Base-by-base conservation (phyloP, 228 moss, liverwort and hornwort species). In the Sphagnum fallax region DNA sequence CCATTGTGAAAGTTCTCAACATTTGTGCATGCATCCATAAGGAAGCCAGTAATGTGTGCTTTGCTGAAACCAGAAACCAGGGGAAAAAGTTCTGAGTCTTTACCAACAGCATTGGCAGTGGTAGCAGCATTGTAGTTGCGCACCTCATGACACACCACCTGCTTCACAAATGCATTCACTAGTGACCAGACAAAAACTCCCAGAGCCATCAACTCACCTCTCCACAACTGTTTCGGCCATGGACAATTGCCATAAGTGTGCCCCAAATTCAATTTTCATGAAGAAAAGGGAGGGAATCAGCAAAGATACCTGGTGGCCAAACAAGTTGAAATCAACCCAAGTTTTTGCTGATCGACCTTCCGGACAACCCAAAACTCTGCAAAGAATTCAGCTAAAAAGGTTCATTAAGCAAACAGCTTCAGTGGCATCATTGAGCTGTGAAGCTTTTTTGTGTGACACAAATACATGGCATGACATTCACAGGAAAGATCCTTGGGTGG, bases 81-180 rank as follows among this genome's bases (percentile, higher is more conserved):
- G 50, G 8, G 32, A 9, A 50, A 48, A 49, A 12, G 61, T 52
- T 52, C 5, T 62, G 6, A 32, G 32, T 32, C 32, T 32, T 52
- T 81, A 87, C 87, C 87, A 50, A 87, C 80, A 14, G 83, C 80
- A 70, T 81, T 87, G 76, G 83, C 83, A 65, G 68, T 83, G 50
- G 80, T 59, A 67, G 83, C 75, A 62, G 87, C 83, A 66, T 81
- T 81, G 16, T 81, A 87, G 65, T 81, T 78, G 65, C 63, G 70
- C 18, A 87, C 87, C 78, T 87, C 83, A 68, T 87, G 87, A 65
- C 87, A 83, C 16, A 87, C 87, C 18, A 87, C 80, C 83, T 87
- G 83, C 75, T 71, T 13, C 12, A 12, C 55, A 55, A 8, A 55
- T 12, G 32, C 32, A 32, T 32, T 32, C 32, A 32, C 32, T 32